phyloP scores from a whole-genome alignment of 2,329 filamentous ascomycete species.

The Talaromyces sp. region DNA sequence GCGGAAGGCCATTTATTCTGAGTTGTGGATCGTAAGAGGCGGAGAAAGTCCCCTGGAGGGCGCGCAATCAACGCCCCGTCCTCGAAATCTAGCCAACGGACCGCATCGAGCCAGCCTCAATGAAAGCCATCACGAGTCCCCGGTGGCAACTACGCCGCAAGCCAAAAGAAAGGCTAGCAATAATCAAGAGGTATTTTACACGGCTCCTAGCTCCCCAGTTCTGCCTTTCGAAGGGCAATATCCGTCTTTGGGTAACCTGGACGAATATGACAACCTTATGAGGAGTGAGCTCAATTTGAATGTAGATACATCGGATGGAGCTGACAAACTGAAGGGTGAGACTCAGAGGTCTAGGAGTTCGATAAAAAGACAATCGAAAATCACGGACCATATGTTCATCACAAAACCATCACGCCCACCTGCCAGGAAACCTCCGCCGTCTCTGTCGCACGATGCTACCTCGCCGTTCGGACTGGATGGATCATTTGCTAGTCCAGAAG shows the following conservation, averaged over 20 bases:
- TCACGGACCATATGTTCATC: slow-evolving; percentile 21
- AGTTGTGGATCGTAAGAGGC: slow-evolving; percentile 30
- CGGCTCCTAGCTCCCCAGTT: slow-evolving; percentile 25
- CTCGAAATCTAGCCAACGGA: slow-evolving; percentile 19
- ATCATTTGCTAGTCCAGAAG: slow-evolving; percentile 1
- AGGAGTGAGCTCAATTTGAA: slow-evolving; percentile 19
- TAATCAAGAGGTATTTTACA: slow-evolving; percentile 27
- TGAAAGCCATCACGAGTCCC: neutral
- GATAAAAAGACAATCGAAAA: slow-evolving; percentile 23
- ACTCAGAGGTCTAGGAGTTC: slow-evolving; percentile 19
- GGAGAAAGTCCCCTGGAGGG: slow-evolving; percentile 21
- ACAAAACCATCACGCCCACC: slow-evolving; percentile 11
- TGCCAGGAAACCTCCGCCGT: neutral
- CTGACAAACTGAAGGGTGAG: slow-evolving; percentile 21
- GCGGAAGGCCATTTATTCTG: slow-evolving; percentile 29
- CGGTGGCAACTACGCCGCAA: slow-evolving; percentile 11
- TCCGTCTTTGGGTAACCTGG: slow-evolving; percentile 17
- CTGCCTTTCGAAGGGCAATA: slow-evolving; percentile 16
- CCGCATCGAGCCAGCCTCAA: slow-evolving; percentile 17
- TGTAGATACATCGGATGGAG: slow-evolving; percentile 6
- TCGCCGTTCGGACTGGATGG: neutral
- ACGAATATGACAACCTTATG: slow-evolving; percentile 22
- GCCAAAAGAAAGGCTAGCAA: slow-evolving; percentile 21
- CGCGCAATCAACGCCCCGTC: slow-evolving; percentile 7
- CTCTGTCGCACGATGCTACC: neutral